Percentiles rank a stretch among this genome's conserved stretches.
These are phyloP conservation scores for Aspergillus alliaceus DNA, from an alignment of 2,329 filamentous ascomycete genomes.

Conservation along the genomic window DNA sequence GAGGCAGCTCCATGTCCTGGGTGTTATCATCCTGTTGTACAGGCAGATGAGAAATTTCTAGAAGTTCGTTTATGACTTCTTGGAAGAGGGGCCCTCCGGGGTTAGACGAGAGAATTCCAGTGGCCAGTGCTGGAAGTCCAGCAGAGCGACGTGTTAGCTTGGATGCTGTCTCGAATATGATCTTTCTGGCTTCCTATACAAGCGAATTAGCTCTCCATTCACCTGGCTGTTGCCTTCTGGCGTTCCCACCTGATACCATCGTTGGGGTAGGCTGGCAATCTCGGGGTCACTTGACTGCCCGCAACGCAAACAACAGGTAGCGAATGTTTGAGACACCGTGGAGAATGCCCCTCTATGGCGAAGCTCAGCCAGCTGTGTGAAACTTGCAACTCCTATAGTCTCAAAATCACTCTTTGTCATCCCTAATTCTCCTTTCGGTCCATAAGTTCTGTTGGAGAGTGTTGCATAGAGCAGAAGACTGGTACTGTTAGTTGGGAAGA, in stretches of 20 bases:
- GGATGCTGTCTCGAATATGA: conserved; percentile 72
- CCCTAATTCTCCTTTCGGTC: conserved; percentile 45
- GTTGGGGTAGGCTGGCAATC: conserved; percentile 53
- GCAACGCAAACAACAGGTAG: conserved; percentile 71
- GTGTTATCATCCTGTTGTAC: conserved; percentile 28
- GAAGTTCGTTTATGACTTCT: conserved; percentile 43
- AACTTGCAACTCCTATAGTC: conserved; percentile 70
- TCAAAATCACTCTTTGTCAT: conserved; percentile 60
- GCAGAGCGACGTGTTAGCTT: conserved; percentile 86
- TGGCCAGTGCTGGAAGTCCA: conserved; percentile 83
- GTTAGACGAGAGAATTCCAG: conserved; percentile 67
- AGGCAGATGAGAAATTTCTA: conserved; percentile 37
- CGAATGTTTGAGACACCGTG: conserved; percentile 86
- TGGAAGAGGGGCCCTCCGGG: conserved; percentile 52
- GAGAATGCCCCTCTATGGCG: conserved; percentile 92
- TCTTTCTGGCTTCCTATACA: conserved; percentile 55
- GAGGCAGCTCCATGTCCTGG: conserved; percentile 64
- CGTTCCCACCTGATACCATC: conserved; percentile 72
- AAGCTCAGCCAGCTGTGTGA: conserved; percentile 77
- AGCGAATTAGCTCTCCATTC: not conserved
- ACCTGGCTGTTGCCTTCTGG: not conserved
- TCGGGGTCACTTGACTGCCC: conserved; percentile 51
- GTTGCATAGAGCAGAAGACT: conserved; percentile 72
- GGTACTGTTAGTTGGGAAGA: conserved; percentile 19
- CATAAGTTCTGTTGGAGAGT: conserved; percentile 55